Base-by-base conservation (phyloP, 129 eudicot species). In the Tagetes erecta region DNA sequence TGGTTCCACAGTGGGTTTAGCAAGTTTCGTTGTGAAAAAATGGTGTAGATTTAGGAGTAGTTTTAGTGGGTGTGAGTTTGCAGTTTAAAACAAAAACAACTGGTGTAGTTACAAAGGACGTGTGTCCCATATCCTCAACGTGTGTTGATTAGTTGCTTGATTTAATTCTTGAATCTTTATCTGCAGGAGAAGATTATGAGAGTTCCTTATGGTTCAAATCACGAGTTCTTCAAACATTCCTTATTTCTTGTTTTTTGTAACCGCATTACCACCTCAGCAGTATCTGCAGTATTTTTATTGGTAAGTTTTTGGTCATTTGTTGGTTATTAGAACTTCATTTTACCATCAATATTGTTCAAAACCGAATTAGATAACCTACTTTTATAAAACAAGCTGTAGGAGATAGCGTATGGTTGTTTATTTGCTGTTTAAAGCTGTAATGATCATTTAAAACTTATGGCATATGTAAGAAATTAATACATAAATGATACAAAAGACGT, bases 131-230 rank as follows among this genome's bases (percentile, higher is more conserved):
- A 34, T 42, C 2, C 14, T 30, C 5, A 44, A 1, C 8, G 37
- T 27, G 39, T 10, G 41, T 4, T 10, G 27, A 42, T 35, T 13
- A 0, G 2, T 33, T 55, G 13, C 49, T 47, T 12, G 56, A 74
- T 8, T 5, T 36, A 51, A 36, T 64, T 77, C 45, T 76, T 47
- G 49, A 40, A 68, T 59, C 3, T 75, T 51, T 63, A 12, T 45
- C 55, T 84, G 73, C 96, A 95, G 99, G 99, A 95, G 76, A 95
- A 91, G 90, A 88, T 95, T 64, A 95, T 95, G 99, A 88, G 97
- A 84, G 91, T 95, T 81, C 99, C 99, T 14, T 95, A 95, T 70
- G 99, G 99, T 67, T 77, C 86, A 66, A 70, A 85, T 52, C 90
- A 88, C 52, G 97, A 95, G 46, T 95, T 77, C 80, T 95, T 95